Base-by-base conservation (phyloP, 805 yeast species). In the Saccharomycopsis javanensis region DNA sequence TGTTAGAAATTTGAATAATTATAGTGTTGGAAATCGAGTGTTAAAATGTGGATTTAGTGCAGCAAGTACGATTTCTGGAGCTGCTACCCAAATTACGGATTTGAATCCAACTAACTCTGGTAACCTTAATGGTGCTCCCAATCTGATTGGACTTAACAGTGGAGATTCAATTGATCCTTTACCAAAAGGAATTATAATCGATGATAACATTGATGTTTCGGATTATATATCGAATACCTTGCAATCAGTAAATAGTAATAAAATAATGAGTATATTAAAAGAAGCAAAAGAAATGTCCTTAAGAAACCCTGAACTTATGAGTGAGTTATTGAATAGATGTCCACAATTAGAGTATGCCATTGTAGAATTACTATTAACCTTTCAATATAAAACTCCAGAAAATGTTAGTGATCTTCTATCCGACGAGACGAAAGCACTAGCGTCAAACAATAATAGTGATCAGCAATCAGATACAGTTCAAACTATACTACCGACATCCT, bases 301-400 rank as follows among this genome's bases (percentile, higher is more conserved):
- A 2, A 75, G 75, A 28, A 77, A 83, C 58, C 86, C 88, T 0
- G 75, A 74, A 5, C 70, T 81, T 58, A 82, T 86, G 73, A 77
- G 73, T 54, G 78, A 77, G 45, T 71, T 91, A 34, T 71, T 91
- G 16, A 76, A 76, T 28, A 80, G 80, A 61, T 82, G 83, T 58
- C 97, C 97, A 0, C 97, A 92, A 68, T 73, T 92, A 51, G 72
- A 88, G 1, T 89, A 83, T 68, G 94, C 96, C 0, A 72, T 88
- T 30, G 92, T 90, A 2, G 97, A 91, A 65, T 74, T 83, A 1
- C 70, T 88, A 60, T 66, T 84, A 61, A 71, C 68, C 59, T 67
- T 71, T 50, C 73, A 70, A 30, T 62, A 65, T 35, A 70, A 68
- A 4, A 70, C 66, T 28, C 69, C 72, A 11, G 61, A 62, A 5